Base-by-base conservation (phyloP, 768 basidiomycete genomes). In the Fibroporia radiculosa region DNA sequence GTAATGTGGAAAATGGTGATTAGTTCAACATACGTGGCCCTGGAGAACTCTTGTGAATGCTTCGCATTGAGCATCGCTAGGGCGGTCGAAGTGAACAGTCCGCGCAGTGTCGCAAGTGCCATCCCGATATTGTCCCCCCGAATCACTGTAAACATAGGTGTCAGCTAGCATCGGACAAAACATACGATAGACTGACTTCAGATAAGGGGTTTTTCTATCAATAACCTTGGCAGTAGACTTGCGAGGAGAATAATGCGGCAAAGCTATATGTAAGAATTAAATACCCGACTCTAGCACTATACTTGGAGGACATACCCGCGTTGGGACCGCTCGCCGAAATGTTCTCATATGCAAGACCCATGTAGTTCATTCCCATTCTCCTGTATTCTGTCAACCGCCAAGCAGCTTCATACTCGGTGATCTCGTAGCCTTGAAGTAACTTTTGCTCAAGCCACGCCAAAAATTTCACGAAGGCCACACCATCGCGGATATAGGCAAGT, bases 21-120 rank as follows among this genome's bases (percentile, higher is more conserved):
- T 44, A 57, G 50, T 38, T 46, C 29, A 47, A 74, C 87, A 56
- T 70, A 91, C 89, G 67, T 99, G 96, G 6, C 93, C 95, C 66
- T 99, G 96, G 46, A 99, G 62, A 33, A 98, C 96, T 36, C 92
- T 74, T 24, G 96, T 99, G 64, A 82, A 99, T 1, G 95, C 92
- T 52, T 93, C 85, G 59, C 79, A 83, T 60, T 90, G 82, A 50
- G 90, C 84, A n/a, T 71, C 48, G n/a, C 83, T 80, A 6, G 88
- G 87, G n/a, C 81, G 75, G 32, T 92, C 91, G 57, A 93, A 89
- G 66, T 91, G 87, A 23, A 90, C 65, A 1, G 87, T 89, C 39
- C 86, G 76, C 12, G 84, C 85, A 20, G 83, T 87, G 58, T 89
- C 83, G 63, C 83, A 86, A 8, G 95, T 98, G 4, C 92, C 93